Base-by-base conservation (phyloP, 2,329 filamentous ascomycete genomes). In the Claviceps sp. region DNA sequence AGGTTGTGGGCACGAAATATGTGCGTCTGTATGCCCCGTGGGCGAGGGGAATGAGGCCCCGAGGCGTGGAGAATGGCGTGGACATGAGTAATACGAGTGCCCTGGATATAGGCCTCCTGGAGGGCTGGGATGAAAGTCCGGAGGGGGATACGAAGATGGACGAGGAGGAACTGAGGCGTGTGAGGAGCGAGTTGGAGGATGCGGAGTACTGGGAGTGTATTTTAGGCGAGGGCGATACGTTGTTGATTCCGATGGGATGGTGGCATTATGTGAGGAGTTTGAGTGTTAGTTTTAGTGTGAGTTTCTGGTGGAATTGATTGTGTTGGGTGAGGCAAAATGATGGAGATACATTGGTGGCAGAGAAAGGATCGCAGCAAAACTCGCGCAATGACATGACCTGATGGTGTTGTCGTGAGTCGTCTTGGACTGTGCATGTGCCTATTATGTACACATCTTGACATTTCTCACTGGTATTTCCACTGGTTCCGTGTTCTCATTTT, bases 231-330 rank as follows among this genome's bases (percentile, higher is more conserved):
- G 93, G 91, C 0, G 89, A 98, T 50, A 85, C 82, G 56, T 64
- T 98, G 50, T 93, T 95, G 64, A 87, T 98, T 50, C 93, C 93
- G 0, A 76, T 88, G 5, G 93, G 91, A 0, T 98, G 93, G 91
- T 98, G 93, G 93, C 93, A 98, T 71, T 97, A 96, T 66, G 87
- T 97, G 3, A 76, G 86, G 54, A 88, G 88, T 48, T 64, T 97
- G 61, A 88, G 81, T 52, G 80, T 87, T 20, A 95, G 91, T 62
- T 90, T 95, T 62, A 96, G 90, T 58, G 89, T 97, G 13, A 96
- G 89, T 63, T 97, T 96, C 63, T 98, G 93, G 93, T 98, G 88
- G 86, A 85, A 86, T 57, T 78, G 50, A 34, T 34, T 34, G 29
- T 34, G 29, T 34, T 34, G 9, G 9, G 29, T 29, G 29, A 29